Evolutionary conservation across 495 filamentous ascomycete genomes (phyloP).

Genomic region (Evansstolkia leycettana): DNA sequence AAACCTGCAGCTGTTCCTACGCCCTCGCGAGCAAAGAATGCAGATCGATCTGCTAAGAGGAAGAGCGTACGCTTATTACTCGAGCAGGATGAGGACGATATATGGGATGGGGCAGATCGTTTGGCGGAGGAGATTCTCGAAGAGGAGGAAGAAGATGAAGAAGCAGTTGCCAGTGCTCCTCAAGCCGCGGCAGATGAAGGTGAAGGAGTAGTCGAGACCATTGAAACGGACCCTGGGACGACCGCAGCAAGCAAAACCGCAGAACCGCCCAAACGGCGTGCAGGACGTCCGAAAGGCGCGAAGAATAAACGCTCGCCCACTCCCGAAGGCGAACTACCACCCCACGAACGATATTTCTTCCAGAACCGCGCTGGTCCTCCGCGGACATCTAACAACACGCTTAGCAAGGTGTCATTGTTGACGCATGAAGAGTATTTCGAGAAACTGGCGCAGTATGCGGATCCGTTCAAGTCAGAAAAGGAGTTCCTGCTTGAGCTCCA

Average conservation of each 20-base stretch:
- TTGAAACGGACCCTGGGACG: conserved; percentile 20
- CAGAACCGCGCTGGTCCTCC: conserved; percentile 71
- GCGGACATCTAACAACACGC: conserved; percentile 78
- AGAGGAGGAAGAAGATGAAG: conserved; percentile 32
- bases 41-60: conserved; percentile 71
- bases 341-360: conserved; percentile 87
- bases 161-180: conserved; percentile 13
- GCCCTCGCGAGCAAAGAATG: conserved; percentile 49
- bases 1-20: conserved; percentile 23
- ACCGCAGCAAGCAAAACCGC: conserved; percentile 16
- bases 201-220: conserved; percentile 24
- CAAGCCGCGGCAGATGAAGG: conserved; percentile 23
- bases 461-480: conserved; percentile 62
- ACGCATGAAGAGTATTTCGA: conserved; percentile 87
- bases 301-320: conserved; percentile 63
- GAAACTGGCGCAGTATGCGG: conserved; percentile 48
- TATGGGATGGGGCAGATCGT: conserved; percentile 60
- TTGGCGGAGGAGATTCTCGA: conserved; percentile 62
- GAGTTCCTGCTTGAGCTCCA: conserved; percentile 64
- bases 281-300: conserved; percentile 46
- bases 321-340: conserved; percentile 64
- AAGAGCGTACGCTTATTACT: conserved; percentile 71
- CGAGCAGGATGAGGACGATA: conserved; percentile 59
- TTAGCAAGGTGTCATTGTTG: conserved; percentile 62
- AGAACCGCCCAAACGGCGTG: conserved; percentile 42